phyloP scores from a whole-genome alignment of 768 basidiomycete genomes.

The Trametes meyenii region DNA sequence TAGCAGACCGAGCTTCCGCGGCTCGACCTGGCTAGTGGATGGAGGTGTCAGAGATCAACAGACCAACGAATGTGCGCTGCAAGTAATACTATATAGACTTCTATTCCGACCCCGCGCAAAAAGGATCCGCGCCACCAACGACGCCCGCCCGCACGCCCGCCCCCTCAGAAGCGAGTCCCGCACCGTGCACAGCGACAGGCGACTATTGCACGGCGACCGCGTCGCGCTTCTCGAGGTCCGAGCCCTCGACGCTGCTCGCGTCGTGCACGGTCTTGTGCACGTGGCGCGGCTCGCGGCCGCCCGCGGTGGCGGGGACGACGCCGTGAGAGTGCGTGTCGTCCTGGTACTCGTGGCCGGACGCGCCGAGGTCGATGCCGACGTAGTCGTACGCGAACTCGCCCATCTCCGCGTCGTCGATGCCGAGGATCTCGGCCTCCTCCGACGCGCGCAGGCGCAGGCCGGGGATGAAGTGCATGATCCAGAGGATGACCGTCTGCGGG shows the following conservation, averaged over 20 bases:
- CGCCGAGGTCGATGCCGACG: conserved; percentile 43
- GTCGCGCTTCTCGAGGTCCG: conserved; percentile 18
- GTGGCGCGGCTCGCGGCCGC: conserved; percentile 42
- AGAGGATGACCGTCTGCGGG: conserved; percentile 72
- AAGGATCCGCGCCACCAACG: too few species aligned
- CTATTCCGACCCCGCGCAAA: too few species aligned
- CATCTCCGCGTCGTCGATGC: conserved; percentile 78
- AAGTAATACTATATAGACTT: too few species aligned
- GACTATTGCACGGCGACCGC: background rate
- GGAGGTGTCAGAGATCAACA: too few species aligned
- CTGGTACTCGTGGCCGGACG: conserved; percentile 26
- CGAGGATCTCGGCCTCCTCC: conserved; percentile 74
- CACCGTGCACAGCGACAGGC: background rate
- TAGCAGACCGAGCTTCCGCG: too few species aligned
- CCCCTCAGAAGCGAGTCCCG: background rate
- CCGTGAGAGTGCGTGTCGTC: conserved; percentile 38
- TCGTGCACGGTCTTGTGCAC: conserved; percentile 13
- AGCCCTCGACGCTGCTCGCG: conserved; percentile 20
- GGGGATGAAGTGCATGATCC: conserved; percentile 88
- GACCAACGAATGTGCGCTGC: too few species aligned
- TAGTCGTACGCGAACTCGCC: conserved; percentile 60
- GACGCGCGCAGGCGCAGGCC: conserved; percentile 70
- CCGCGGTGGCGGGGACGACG: conserved; percentile 31
- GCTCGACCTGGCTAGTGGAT: too few species aligned
- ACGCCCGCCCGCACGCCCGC: background rate